phyloP scores from a whole-genome alignment of 768 basidiomycete genomes.

The Rubroboletus satanas region DNA sequence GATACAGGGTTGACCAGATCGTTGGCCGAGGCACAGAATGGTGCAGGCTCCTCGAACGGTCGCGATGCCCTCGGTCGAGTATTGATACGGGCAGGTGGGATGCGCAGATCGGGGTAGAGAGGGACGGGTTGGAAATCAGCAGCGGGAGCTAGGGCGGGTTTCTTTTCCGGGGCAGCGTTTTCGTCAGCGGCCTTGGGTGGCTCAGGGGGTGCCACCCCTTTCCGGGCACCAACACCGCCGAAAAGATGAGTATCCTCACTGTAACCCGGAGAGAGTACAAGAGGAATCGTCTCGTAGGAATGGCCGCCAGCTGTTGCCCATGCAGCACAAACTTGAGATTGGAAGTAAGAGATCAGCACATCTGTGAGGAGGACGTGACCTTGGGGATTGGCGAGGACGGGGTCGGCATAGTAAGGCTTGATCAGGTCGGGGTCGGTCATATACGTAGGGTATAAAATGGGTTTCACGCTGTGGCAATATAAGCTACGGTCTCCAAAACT shows the following conservation, averaged over 20 bases:
- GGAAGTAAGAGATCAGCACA: slow-evolving; percentile 86
- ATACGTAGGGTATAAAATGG: slow-evolving; percentile 78
- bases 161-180: slow-evolving; percentile 30
- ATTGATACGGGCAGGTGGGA: slow-evolving; percentile 73
- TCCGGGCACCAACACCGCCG: slow-evolving; percentile 80
- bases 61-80: slow-evolving; percentile 50
- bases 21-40: slow-evolving; percentile 94
- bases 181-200: slow-evolving; percentile 33
- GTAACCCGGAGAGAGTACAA: slow-evolving; percentile 37
- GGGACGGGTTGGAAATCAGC: slow-evolving; percentile 17
- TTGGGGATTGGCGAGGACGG: slow-evolving; percentile 69
- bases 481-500: not conserved
- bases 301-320: slow-evolving; percentile 74
- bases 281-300: slow-evolving; percentile 56
- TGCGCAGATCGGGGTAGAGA: slow-evolving; percentile 33
- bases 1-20: slow-evolving; percentile 97
- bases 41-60: slow-evolving; percentile 81
- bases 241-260: slow-evolving; percentile 57
- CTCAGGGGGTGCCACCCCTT: slow-evolving; percentile 60
- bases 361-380: slow-evolving; percentile 92
- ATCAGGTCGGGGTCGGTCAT: slow-evolving; percentile 66
- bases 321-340: slow-evolving; percentile 81
- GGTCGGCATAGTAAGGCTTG: slow-evolving; percentile 74
- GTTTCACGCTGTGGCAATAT: slow-evolving; percentile 56
- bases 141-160: slow-evolving; percentile 9